Evolutionary conservation across 1,284 basidiomycete species (phyloP).

Genomic region (Cystobasidiaceae sp.): DNA sequence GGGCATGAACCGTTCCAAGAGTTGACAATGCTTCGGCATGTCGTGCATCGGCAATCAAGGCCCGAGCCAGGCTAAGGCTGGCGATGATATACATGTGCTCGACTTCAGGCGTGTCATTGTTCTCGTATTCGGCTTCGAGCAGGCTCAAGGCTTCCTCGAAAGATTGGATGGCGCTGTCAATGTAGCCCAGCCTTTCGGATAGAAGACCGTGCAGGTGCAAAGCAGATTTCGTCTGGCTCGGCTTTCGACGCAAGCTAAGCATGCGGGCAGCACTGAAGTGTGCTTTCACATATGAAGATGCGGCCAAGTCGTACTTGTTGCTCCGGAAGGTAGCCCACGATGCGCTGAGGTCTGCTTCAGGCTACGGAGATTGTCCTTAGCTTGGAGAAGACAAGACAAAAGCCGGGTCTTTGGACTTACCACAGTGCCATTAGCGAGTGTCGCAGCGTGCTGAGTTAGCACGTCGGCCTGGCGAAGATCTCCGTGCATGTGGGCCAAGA

Average conservation of each 20-base stretch:
- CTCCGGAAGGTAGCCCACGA: slow-evolving; percentile 50
- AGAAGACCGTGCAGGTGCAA: slow-evolving; percentile 81
- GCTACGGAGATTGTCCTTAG: slow-evolving; percentile 54
- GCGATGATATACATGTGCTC: slow-evolving; percentile 78
- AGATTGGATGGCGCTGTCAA: slow-evolving; percentile 58
- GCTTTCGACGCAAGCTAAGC: slow-evolving; percentile 54
- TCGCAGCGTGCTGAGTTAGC: slow-evolving; percentile 76
- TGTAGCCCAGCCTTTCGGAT: slow-evolving; percentile 74
- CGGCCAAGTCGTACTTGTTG: not conserved
- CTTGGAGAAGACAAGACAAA: not conserved
- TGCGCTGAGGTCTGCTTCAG: slow-evolving; percentile 76
- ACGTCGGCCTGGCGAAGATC: slow-evolving; percentile 61
- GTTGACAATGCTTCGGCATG: slow-evolving; percentile 62
- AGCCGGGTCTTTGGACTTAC: slow-evolving; percentile 56
- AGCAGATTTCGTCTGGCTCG: slow-evolving; percentile 58
- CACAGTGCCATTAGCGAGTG: slow-evolving; percentile 60
- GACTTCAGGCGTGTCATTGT: slow-evolving; percentile 67
- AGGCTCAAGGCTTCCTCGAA: slow-evolving; percentile 64
- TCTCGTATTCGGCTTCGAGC: slow-evolving; percentile 82
- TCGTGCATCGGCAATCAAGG: slow-evolving; percentile 60
- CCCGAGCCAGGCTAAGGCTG: slow-evolving; percentile 72
- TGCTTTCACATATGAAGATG: slow-evolving; percentile 47
- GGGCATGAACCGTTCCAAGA: slow-evolving; percentile 65
- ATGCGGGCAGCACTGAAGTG: slow-evolving; percentile 77
- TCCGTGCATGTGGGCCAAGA: slow-evolving; percentile 67